A percentile compares a stretch with the other conserved stretches of the same genome.
These are phyloP conservation scores for Tulasnella sp. DNA, from an alignment of 768 basidiomycete species.

Conservation along the genomic window DNA sequence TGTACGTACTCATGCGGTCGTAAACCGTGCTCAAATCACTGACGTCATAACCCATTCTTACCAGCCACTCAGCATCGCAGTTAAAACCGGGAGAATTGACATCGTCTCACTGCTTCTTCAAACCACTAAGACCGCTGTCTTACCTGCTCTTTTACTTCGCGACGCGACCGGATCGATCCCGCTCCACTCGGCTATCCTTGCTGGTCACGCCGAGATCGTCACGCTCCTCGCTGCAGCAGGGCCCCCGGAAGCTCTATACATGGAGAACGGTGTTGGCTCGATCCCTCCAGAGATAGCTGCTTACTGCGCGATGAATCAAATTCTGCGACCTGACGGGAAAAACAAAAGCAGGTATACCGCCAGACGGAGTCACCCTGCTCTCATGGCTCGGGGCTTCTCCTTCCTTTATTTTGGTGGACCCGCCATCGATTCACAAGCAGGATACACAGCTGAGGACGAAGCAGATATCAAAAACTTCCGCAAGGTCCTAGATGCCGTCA, in stretches of 20 bases:
- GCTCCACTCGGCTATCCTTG: slow-evolving; percentile 39
- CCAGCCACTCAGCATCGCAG: slow-evolving; percentile 29
- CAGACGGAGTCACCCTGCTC: background rate
- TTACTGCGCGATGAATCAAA: background rate
- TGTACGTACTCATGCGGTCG: slow-evolving; percentile 26
- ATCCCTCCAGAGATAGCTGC: slow-evolving; percentile 26
- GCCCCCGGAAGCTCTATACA: slow-evolving; percentile 32
- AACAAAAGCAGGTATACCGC: background rate
- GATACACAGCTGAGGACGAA: background rate
- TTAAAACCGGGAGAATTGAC: slow-evolving; percentile 28
- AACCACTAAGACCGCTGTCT: background rate
- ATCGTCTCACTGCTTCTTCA: slow-evolving; percentile 29
- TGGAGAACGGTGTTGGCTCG: slow-evolving; percentile 38
- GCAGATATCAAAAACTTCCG: background rate
- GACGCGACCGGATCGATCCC: slow-evolving; percentile 44
- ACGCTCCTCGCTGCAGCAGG: slow-evolving; percentile 31
- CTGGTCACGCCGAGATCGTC: slow-evolving; percentile 30
- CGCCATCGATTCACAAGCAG: background rate
- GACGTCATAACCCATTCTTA: no score
- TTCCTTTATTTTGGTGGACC: background rate
- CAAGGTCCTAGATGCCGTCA: background rate
- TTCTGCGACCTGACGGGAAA: background rate
- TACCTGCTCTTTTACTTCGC: slow-evolving; percentile 29
- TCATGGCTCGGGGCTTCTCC: background rate
- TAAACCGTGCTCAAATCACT: no score